These are phyloP conservation scores for Plasmodium cynomolgi DNA, from an alignment of 169 alveolate genomes.

Conservation along the genomic window DNA sequence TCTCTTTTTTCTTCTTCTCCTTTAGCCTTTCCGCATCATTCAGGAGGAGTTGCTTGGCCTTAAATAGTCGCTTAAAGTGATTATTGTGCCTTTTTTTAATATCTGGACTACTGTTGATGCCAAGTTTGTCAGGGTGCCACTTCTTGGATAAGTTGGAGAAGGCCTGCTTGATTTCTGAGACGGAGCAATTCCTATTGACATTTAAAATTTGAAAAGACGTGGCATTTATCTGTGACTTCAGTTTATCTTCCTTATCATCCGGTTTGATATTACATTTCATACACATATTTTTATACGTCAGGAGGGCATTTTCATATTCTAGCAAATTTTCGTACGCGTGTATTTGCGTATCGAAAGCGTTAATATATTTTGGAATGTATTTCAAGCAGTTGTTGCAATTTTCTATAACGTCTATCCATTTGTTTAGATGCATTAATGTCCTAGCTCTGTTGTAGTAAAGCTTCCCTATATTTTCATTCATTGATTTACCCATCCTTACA, in stretches of 20 bases:
- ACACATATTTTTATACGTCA: constrained; percentile 75
- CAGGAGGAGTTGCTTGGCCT: constrained; percentile 80
- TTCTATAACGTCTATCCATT: constrained; percentile 83
- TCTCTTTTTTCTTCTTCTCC: constrained; percentile 79
- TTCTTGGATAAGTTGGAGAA: constrained; percentile 80
- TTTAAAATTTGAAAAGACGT: constrained; percentile 82
- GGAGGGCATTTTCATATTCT: constrained; percentile 83
- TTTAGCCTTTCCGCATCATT: constrained; percentile 75
- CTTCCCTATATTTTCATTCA: constrained; percentile 82
- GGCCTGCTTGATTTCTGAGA: constrained; percentile 81
- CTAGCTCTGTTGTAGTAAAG: constrained; percentile 84
- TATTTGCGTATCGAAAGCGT: constrained; percentile 83
- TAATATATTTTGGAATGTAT: constrained; percentile 81
- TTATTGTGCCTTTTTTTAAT: constrained; percentile 79
- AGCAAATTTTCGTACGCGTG: constrained; percentile 82
- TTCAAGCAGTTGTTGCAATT: constrained; percentile 81
- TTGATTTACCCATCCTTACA: constrained; percentile 39
- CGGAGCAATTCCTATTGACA: constrained; percentile 73
- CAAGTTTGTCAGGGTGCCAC: constrained; percentile 87
- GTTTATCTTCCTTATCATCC: constrained; percentile 77
- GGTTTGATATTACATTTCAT: constrained; percentile 80
- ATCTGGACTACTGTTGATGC: constrained; percentile 74
- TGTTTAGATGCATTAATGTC: constrained; percentile 81
- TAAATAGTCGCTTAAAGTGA: constrained; percentile 82
- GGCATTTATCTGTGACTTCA: constrained; percentile 80